Percentiles rank a stretch among this genome's conserved stretches.
Evolutionary conservation across 148 eudicot species (phyloP).

Genomic region (Selenicereus undatus): DNA sequence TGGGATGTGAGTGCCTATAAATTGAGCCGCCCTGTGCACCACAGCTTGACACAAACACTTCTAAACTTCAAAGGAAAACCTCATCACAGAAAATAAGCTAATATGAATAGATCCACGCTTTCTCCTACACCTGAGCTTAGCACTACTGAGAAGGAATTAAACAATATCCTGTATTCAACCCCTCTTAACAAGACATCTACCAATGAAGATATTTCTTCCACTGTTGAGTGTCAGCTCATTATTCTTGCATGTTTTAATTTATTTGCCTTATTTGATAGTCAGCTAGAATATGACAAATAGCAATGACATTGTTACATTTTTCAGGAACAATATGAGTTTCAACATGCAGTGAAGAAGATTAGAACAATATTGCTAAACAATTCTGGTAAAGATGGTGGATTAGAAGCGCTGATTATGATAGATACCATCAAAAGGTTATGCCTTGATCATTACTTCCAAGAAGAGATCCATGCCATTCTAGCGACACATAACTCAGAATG

Average conservation of each 20-base stretch:
- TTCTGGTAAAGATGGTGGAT: not conserved
- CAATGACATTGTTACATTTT: not conserved
- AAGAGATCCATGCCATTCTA: constrained; percentile 30
- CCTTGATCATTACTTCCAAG: constrained; percentile 34
- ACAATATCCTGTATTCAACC: not conserved
- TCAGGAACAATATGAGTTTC: not conserved
- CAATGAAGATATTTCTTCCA: not conserved
- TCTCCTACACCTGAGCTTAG: not conserved
- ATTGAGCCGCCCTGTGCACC: not conserved
- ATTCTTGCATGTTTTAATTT: no score
- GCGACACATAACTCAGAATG: constrained; percentile 1
- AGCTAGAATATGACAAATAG: not conserved
- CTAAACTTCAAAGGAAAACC: not conserved
- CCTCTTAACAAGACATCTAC: not conserved
- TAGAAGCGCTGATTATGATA: constrained; percentile 21
- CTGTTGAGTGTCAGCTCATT: not conserved
- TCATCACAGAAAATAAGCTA: not conserved
- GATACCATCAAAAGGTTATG: constrained; percentile 25
- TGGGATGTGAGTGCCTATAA: not conserved
- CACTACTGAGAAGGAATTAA: not conserved
- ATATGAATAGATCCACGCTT: not conserved
- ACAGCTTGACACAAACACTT: not conserved
- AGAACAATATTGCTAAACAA: not conserved
- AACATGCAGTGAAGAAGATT: constrained; percentile 5
- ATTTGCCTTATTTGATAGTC: not conserved